A percentile compares a stretch with the other conserved stretches of the same genome.
Conservation (phyloP, 495 filamentous ascomycete species). For the Schizothecium vesticola region DNA sequence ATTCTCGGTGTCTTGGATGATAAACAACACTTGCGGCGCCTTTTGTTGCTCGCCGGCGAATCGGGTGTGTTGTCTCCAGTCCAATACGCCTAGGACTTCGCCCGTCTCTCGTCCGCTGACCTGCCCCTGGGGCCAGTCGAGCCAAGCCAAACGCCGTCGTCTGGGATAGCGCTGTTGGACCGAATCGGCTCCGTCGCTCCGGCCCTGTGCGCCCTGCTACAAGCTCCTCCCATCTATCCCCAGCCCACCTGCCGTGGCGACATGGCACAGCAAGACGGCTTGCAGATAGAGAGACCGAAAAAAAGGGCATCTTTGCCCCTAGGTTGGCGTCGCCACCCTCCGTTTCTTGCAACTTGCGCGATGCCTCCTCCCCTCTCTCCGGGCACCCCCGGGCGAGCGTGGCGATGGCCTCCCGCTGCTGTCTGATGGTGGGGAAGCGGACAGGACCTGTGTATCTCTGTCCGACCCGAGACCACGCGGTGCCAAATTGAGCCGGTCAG, state of each 20-base stretch:
- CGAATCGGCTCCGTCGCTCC: background rate
- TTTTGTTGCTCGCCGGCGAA: background rate
- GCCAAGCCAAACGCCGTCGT: background rate
- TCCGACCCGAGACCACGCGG: constrained; percentile 15
- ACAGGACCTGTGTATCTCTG: constrained; percentile 9
- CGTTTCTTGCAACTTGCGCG: background rate
- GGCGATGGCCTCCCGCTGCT: constrained; percentile 1
- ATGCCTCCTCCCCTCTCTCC: background rate
- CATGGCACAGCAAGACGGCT: background rate
- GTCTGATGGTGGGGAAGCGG: constrained; percentile 11
- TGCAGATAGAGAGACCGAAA: background rate
- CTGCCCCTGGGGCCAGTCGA: background rate
- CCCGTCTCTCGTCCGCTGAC: background rate
- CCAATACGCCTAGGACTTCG: background rate
- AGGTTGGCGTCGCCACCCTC: background rate
- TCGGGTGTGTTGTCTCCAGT: background rate
- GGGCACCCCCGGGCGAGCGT: background rate
- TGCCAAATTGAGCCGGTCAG: constrained; percentile 4
- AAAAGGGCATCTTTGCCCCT: background rate
- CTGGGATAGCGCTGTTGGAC: background rate
- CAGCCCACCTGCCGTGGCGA: background rate
- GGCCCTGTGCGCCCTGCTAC: background rate
- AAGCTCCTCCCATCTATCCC: background rate
- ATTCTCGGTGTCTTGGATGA: constrained; percentile 1
- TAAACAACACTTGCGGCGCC: background rate